A percentile compares a stretch with the other conserved stretches of the same genome.
Evolutionary conservation across 352 stramenopile genomes (phyloP).

Genomic region (Phytophthora tentaculata): DNA sequence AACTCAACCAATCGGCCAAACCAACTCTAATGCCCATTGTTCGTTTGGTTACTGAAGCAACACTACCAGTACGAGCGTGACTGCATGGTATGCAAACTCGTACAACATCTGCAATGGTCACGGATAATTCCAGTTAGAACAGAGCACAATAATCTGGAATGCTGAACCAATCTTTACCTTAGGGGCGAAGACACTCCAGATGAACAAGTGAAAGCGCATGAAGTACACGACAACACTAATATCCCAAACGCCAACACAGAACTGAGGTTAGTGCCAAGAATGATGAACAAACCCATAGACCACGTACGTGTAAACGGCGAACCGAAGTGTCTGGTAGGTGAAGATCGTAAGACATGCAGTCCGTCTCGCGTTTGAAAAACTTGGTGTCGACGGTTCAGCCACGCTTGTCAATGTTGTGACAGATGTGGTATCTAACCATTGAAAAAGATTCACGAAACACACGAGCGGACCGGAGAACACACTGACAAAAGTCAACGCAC

Average conservation of each 20-base stretch:
- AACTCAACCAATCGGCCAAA: conserved; percentile 9
- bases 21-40: conserved; percentile 12
- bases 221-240: conserved; percentile 81
- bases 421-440: conserved; percentile 41
- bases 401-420: conserved; percentile 4
- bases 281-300: too few species aligned
- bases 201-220: conserved; percentile 92
- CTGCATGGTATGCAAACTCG: conserved; percentile 61
- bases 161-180: conserved; percentile 57
- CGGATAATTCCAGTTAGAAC: conserved; percentile 9
- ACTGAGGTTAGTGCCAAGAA: conserved; percentile 7
- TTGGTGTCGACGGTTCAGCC: not conserved
- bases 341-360: conserved; percentile 47
- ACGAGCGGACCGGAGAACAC: conserved; percentile 81
- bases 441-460: conserved; percentile 50
- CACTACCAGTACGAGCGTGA: conserved; percentile 40
- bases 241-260: too few species aligned
- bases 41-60: conserved; percentile 17
- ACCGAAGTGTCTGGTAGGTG: conserved; percentile 63
- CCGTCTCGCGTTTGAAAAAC: conserved; percentile 1
- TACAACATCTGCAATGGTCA: conserved; percentile 69
- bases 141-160: not conserved
- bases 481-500: conserved; percentile 73
- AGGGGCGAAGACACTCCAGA: conserved; percentile 91
- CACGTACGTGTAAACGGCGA: conserved; percentile 74